Evolutionary conservation across 2,329 filamentous ascomycete species (phyloP).

Genomic region (Truncatella angustata): DNA sequence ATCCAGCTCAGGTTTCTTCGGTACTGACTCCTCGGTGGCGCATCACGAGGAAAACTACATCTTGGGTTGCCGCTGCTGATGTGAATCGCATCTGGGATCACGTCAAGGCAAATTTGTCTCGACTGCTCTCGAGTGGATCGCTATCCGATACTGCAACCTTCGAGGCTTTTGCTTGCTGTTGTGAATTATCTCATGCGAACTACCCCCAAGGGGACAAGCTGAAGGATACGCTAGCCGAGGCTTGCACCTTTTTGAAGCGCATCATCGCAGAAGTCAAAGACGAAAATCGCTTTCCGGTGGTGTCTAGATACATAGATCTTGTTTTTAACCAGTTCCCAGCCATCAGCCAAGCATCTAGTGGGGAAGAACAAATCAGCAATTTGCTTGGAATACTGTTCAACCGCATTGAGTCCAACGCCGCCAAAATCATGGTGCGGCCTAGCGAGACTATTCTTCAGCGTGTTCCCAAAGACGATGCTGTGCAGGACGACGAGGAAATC

Average conservation of each 20-base stretch:
- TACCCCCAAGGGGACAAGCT: slow-evolving; percentile 24
- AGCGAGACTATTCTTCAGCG: no score
- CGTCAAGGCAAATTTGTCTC: slow-evolving; percentile 21
- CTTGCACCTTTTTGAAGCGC: slow-evolving; percentile 21
- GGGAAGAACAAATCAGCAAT: not conserved
- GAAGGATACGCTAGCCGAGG: slow-evolving; percentile 21
- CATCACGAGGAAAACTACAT: slow-evolving; percentile 23
- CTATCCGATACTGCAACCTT: slow-evolving; percentile 21
- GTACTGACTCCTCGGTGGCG: slow-evolving; percentile 28
- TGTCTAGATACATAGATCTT: slow-evolving; percentile 19
- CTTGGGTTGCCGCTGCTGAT: slow-evolving; percentile 24
- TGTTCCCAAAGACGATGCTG: not conserved
- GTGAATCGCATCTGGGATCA: slow-evolving; percentile 23
- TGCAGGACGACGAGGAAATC: slow-evolving; percentile 9
- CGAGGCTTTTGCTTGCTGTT: slow-evolving; percentile 29
- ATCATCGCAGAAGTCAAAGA: slow-evolving; percentile 17
- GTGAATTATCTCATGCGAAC: slow-evolving; percentile 25
- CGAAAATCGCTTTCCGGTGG: slow-evolving; percentile 12
- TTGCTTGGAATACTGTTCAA: not conserved
- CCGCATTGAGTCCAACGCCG: not conserved
- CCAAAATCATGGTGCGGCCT: not conserved
- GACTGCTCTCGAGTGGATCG: slow-evolving; percentile 21
- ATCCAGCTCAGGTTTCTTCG: slow-evolving; percentile 18
- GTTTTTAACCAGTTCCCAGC: slow-evolving; percentile 21
- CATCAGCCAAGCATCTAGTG: not conserved